Evolutionary conservation across 768 basidiomycete genomes (phyloP), one percentile per base, ranked within the genome.

Genomic region (Dentipellis sp.): DNA sequence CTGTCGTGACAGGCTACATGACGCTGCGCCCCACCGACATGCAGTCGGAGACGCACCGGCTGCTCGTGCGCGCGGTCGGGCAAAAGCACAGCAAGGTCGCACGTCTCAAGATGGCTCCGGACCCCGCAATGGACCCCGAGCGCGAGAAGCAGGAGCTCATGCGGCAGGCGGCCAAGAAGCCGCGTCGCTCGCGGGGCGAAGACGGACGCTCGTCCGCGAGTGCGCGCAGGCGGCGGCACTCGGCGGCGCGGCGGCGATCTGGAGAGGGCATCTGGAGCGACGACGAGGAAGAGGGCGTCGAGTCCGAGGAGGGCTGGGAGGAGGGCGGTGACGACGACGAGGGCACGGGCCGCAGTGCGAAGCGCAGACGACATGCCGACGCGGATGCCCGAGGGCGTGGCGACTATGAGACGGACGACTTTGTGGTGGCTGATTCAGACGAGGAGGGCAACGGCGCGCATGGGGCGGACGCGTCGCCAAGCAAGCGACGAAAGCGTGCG

Each of bases 11-110:
- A 2, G 92, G 92, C 40, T 82, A 84, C 64, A 86, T 94, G 81
- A 78, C 82, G 42, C 74, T 95, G 57, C 84, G 86, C 2, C 93
- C 93, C 2, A 88, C 90, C 3, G 87, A 88, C 57, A 92, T 94
- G 86, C 86, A 92, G 66, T 88, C 87, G 4, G 86, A 89, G 69
- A 90, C 90, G 12, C 92, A 95, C 68, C 82, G 88, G 52, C 86
- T 91, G 81, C 77, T 94, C 39, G 93, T 92, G 7, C 83, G 86
- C 38, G 84, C 89, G 39, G 89, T 93, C 8, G 88, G 86, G 35
- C 88, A 92, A 65, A 86, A 87, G 68, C 87, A 94, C 70, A 86
- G 77, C 69, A 89, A 89, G 66, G 79, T 87, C 19, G 85, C 90
- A 4, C 81, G 86, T 52, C 75, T 91, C 60, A 83, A 84, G 59